Conservation (phyloP, 225 moss, liverwort and hornwort species). For the Marchantia polymorpha region DNA sequence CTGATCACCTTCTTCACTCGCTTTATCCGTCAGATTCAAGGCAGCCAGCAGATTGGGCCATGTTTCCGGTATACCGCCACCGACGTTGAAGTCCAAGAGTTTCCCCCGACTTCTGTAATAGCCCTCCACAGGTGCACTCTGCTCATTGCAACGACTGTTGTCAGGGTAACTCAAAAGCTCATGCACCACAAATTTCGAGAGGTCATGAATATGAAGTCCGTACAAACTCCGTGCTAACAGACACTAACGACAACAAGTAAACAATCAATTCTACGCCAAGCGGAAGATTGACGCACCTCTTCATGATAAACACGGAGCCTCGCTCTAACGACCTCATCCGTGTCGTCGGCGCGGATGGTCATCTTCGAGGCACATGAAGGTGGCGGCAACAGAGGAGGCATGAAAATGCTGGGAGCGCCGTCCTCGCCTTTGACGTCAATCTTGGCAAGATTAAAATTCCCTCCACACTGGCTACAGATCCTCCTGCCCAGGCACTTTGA, state of each 20-base stretch:
- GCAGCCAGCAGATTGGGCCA: constrained; percentile 79
- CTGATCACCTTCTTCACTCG: constrained; percentile 23
- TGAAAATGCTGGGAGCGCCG: constrained; percentile 60
- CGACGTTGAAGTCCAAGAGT: constrained; percentile 84
- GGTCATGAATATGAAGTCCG: neutral
- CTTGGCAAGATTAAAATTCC: constrained; percentile 77
- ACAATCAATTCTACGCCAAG: neutral
- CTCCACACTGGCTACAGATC: constrained; percentile 88
- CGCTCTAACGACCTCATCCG: constrained; percentile 70
- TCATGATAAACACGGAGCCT: constrained; percentile 71
- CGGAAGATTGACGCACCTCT: constrained; percentile 45
- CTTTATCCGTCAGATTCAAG: constrained; percentile 66
- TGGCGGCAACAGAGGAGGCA: constrained; percentile 85
- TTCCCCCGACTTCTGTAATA: constrained; percentile 61
- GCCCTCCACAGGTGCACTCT: constrained; percentile 90
- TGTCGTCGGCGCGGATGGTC: constrained; percentile 80
- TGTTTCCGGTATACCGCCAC: constrained; percentile 84
- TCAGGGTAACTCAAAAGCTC: neutral
- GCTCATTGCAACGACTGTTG: constrained; percentile 14
- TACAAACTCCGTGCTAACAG: neutral
- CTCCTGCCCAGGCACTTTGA: constrained; percentile 87
- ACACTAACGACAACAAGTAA: neutral
- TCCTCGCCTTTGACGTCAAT: constrained; percentile 66
- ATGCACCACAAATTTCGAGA: neutral
- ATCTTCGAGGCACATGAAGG: constrained; percentile 69